Evolutionary conservation across 495 filamentous ascomycete species (phyloP).

Genomic region (Amorphotheca resinae): DNA sequence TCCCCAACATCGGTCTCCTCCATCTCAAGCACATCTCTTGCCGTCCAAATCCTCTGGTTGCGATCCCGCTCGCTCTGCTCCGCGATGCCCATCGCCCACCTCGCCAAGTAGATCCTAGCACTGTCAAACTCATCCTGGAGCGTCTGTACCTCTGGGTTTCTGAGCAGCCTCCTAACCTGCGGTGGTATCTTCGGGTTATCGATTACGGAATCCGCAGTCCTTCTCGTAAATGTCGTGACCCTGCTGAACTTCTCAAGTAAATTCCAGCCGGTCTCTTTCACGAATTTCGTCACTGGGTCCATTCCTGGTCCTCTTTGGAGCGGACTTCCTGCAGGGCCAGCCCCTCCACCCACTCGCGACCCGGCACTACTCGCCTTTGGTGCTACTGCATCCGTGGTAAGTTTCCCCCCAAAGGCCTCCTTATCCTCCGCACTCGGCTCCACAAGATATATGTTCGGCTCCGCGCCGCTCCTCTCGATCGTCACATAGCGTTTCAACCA

Average conservation of each 20-base stretch:
- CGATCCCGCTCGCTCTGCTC: conserved; percentile 86
- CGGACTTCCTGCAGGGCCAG: conserved; percentile 13
- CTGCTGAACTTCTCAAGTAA: conserved; percentile 90
- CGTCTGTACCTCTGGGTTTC: conserved; percentile 90
- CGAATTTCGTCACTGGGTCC: conserved; percentile 88
- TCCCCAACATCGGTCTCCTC: conserved; percentile 90
- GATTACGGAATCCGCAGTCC: conserved; percentile 81
- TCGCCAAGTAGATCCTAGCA: conserved; percentile 80
- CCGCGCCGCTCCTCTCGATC: conserved; percentile 70
- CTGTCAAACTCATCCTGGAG: conserved; percentile 95
- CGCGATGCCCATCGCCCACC: conserved; percentile 97
- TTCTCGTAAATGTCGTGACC: conserved; percentile 86
- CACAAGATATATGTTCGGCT: conserved; percentile 80
- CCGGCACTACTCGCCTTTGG: conserved; percentile 27
- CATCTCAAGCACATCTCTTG: conserved; percentile 80
- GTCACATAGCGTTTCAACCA: conserved; percentile 78
- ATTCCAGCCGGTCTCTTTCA: conserved; percentile 94
- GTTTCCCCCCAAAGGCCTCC: conserved; percentile 59
- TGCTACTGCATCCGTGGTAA: conserved; percentile 31
- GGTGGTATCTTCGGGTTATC: conserved; percentile 75
- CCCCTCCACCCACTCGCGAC: conserved; percentile 19
- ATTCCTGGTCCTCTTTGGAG: conserved; percentile 54
- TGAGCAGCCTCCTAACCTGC: conserved; percentile 72
- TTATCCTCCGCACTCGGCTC: conserved; percentile 79
- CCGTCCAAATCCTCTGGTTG: conserved; percentile 81